Conservation (phyloP, 768 basidiomycete species). For the Tylopilus felleus region DNA sequence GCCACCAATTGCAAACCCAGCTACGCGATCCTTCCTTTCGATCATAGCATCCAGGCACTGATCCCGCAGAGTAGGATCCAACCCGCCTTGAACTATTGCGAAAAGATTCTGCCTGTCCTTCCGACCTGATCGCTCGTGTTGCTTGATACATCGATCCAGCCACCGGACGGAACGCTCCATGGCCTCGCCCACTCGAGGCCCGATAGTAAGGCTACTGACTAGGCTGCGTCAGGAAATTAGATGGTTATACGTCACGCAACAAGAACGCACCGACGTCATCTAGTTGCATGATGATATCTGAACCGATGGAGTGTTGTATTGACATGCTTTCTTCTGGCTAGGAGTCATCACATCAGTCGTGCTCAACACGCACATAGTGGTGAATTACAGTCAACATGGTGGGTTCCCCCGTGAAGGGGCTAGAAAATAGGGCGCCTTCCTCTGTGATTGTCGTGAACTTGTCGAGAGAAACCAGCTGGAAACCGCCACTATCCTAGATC, state of each 20-base stretch:
- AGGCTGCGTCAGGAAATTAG: conserved; percentile 6
- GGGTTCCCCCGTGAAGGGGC: conserved; percentile 82
- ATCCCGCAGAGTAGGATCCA: conserved; percentile 67
- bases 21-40: conserved; percentile 64
- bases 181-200: conserved; percentile 80
- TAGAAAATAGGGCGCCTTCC: conserved; percentile 81
- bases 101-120: conserved; percentile 76
- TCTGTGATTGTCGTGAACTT: conserved; percentile 86
- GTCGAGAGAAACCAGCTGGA: conserved; percentile 81
- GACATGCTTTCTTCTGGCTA: conserved; percentile 90
- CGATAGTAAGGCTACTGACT: conserved; percentile 80
- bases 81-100: conserved; percentile 88
- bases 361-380: background rate
- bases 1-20: conserved; percentile 91
- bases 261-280: conserved; percentile 77
- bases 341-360: conserved; percentile 5
- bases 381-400: conserved; percentile 78
- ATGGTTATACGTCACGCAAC: background rate
- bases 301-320: conserved; percentile 87
- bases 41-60: conserved; percentile 82
- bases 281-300: conserved; percentile 93
- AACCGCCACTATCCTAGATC: conserved; percentile 80
- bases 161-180: conserved; percentile 87
- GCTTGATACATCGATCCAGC: conserved; percentile 83
- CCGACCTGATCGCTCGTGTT: conserved; percentile 67